Conservation (phyloP, 768 basidiomycete genomes). For the Suillus luteus region DNA sequence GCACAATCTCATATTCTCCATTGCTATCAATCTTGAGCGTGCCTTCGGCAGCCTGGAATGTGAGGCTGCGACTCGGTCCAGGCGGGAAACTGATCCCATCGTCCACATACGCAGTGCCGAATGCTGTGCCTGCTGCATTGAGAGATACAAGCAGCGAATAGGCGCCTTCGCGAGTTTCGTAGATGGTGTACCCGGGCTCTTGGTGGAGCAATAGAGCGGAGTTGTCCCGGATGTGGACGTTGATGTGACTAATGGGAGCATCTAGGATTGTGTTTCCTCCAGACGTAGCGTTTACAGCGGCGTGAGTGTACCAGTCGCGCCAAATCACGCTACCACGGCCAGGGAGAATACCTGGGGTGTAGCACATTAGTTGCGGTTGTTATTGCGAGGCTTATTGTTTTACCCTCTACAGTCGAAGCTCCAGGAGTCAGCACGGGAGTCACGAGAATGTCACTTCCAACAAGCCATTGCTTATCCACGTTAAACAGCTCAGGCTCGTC, state of each 20-base stretch:
- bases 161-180: constrained; percentile 62
- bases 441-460: constrained; percentile 71
- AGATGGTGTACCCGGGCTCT: constrained; percentile 64
- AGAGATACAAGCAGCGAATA: constrained; percentile 65
- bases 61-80: constrained; percentile 50
- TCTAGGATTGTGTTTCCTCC: constrained; percentile 50
- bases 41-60: constrained; percentile 40
- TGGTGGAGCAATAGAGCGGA: constrained; percentile 65
- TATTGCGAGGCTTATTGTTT: constrained; percentile 15
- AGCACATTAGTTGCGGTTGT: not conserved
- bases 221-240: constrained; percentile 73
- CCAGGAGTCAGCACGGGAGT: constrained; percentile 76
- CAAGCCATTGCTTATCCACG: constrained; percentile 69
- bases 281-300: constrained; percentile 44
- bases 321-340: constrained; percentile 58
- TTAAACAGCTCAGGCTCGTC: constrained; percentile 63
- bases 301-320: constrained; percentile 77
- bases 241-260: constrained; percentile 77
- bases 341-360: constrained; percentile 58
- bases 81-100: constrained; percentile 67
- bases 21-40: constrained; percentile 39
- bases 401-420: constrained; percentile 66
- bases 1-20: constrained; percentile 40
- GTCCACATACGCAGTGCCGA: constrained; percentile 66
- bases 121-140: constrained; percentile 47